phyloP scores from a whole-genome alignment of 345 rosid species.

The Cochlearia excelsa region DNA sequence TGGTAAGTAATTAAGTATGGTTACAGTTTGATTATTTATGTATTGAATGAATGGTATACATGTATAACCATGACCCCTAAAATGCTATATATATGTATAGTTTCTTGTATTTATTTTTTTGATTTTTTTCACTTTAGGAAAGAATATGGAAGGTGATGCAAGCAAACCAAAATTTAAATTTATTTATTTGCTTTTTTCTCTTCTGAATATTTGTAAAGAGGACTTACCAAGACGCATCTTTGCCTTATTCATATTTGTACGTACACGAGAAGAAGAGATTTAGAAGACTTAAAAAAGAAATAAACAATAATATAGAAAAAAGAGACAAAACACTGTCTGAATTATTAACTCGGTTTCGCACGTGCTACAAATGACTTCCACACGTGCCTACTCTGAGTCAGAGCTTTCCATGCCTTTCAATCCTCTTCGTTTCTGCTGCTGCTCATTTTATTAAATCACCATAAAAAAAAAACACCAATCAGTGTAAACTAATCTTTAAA shows the following conservation, averaged over 20 bases:
- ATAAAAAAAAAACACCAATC: too few species aligned
- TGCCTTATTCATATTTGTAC: conserved; percentile 13
- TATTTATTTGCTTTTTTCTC: background rate
- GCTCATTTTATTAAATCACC: background rate
- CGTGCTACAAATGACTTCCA: too few species aligned
- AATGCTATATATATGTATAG: too few species aligned
- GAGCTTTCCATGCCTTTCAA: conserved; percentile 64
- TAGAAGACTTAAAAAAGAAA: too few species aligned
- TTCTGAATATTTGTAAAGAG: background rate
- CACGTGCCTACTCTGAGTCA: conserved; percentile 38
- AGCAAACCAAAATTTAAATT: background rate
- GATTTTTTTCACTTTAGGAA: background rate
- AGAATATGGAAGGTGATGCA: background rate
- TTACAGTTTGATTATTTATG: too few species aligned
- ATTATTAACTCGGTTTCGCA: too few species aligned
- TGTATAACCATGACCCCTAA: too few species aligned
- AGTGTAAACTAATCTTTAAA: too few species aligned
- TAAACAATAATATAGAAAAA: too few species aligned
- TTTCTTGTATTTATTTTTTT: background rate
- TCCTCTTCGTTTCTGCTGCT: conserved; percentile 64
- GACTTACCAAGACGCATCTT: conserved; percentile 9
- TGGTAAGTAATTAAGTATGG: too few species aligned
- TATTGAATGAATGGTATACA: too few species aligned
- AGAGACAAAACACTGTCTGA: too few species aligned
- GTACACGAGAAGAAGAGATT: background rate